Base-by-base conservation (phyloP, 1,284 basidiomycete species). In the Coniferiporia weirii region DNA sequence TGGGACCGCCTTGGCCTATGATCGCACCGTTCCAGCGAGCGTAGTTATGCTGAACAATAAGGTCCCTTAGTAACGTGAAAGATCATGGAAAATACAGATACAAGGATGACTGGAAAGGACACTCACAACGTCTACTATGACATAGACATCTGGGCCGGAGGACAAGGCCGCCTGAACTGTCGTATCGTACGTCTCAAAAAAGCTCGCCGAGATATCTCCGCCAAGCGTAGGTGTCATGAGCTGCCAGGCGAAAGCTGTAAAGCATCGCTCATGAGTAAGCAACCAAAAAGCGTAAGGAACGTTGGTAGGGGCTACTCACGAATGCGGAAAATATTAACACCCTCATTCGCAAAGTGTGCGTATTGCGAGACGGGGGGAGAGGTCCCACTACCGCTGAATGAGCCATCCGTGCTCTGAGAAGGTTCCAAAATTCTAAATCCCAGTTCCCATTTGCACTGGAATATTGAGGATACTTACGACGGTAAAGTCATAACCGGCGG, bases 1-100 rank as follows among this genome's bases (percentile, higher is more conserved):
- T 65, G 9, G 73, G 72, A 20, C 72, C 72, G 45, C 70, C 73
- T 53, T 70, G 67, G 17, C 71, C 71, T 13, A 75, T 65, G 46
- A 75, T 68, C 22, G 56, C 46, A 19, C 59, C 59, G 35, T 61
- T 63, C 56, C 55, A 61, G 4, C 59, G 58, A 32, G 60, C 65
- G 47, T 63, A 74, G 62, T 74, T 75, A 66, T 75, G 72, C 20
- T 61, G 4, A 62, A 71, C 38, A 69, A 68, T n/a, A 20, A 51
- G 17, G 13, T 13, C 27, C 27, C 27, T 27, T 27, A 27, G 27
- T 27, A 27, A 27, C 27, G 27, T 5, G 27, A 27, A 27, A 27
- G 17, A 38, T 40, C 38, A 40, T 3, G 38, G 15, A 9, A 40
- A 43, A 13, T 0, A 54, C 17, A 27, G 6, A 19, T 27, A 27